phyloP scores from a whole-genome alignment of 1,139 yeast species.

The Blastobotrys ciferrii region DNA sequence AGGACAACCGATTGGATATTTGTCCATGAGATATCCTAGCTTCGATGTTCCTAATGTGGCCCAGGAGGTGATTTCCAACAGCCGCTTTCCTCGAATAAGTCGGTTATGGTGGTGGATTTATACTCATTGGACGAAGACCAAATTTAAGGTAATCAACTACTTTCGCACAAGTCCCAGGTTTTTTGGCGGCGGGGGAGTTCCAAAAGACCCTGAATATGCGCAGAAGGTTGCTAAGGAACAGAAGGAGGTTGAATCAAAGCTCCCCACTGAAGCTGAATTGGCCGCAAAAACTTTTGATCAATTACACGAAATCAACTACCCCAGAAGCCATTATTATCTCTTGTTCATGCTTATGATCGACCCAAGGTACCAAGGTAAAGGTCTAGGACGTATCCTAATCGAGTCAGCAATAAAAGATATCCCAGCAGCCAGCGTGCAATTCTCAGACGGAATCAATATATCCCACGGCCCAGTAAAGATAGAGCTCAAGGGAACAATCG shows the following conservation, averaged over 20 bases:
- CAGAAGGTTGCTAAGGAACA: background rate
- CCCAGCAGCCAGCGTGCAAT: background rate
- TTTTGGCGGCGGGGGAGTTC: background rate
- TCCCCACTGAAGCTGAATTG: background rate
- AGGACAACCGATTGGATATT: background rate
- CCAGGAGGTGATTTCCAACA: background rate
- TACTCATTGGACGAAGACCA: background rate
- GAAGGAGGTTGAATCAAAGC: background rate
- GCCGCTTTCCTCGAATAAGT: background rate
- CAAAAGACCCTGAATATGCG: background rate
- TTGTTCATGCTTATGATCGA: constrained; percentile 1
- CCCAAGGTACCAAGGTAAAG: constrained; percentile 1
- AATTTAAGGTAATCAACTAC: background rate
- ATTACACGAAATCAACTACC: background rate
- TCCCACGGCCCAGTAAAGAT: background rate
- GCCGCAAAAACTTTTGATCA: background rate
- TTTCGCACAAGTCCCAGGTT: background rate
- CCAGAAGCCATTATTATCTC: background rate
- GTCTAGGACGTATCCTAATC: background rate
- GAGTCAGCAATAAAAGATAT: background rate
- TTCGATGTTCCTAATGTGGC: background rate
- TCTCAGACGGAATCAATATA: background rate
- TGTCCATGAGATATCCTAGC: background rate
- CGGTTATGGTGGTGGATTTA: background rate
- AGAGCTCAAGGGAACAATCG: background rate